Evolutionary conservation across 371 early-diverging fungal genomes (phyloP), one percentile per base, ranked within the genome.

Genomic region (Rhizomucor pusillus): DNA sequence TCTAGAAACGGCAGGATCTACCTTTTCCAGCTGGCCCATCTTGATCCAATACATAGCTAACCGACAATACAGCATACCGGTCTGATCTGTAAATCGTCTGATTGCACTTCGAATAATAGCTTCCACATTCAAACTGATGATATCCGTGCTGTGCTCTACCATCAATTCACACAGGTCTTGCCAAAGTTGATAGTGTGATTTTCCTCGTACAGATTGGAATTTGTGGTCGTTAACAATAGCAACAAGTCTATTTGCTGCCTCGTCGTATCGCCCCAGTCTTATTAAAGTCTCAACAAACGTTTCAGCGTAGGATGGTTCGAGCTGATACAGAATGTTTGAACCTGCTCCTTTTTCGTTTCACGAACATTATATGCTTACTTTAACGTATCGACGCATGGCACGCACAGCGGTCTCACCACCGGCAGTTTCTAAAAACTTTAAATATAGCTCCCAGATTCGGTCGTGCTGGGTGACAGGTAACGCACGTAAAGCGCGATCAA

Each of bases 381-480:
- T 90, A 56, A 97, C 50, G 60, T 92, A 94, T 35, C 99, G 74
- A 49, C 84, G 73, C 62, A 89, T 88, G 39, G 95, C 81, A 11
- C 89, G 77, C 23, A 92, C 77, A 3, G 90, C 89, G 0, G 92
- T 90, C 59, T 91, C 88, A 0, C 95, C 94, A 14, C 95, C 90
- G 25, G 88, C 81, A 20, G 73, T 63, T 43, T 81, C 71, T 5
- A 92, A 93, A 77, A 93, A 95, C 51, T 75, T 60, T 41, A 94
- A 68, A 66, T 97, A 97, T 44, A 86, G 52, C 3, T 80, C 80
- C 99, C 99, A 99, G 34, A 99, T 76, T 35, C 90, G 79, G 14
- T 66, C 69, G 56, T 99, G 98, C 65, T 98, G 98, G 1, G 97
- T 94, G 23, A 95, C 84, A 3, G 99, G 94, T 43, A 99, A 79